Evolutionary conservation across 2,329 filamentous ascomycete species (phyloP).

Genomic region (Calonectria hongkongensis): DNA sequence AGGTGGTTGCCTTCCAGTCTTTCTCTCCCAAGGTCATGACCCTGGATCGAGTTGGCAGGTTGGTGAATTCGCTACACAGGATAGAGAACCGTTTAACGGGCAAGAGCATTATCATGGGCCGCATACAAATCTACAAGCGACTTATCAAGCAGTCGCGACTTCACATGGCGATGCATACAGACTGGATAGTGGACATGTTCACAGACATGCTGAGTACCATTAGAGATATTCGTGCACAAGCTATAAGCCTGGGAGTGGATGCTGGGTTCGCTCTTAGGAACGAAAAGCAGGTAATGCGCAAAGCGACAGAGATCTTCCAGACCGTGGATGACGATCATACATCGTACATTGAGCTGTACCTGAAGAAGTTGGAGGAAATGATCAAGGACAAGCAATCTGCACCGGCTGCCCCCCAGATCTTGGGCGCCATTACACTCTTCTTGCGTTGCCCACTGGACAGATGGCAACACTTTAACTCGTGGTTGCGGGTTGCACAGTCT

Average conservation of each 20-base stretch:
- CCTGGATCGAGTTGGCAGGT: conserved; percentile 78
- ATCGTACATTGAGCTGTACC: conserved; percentile 82
- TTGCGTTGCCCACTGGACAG: conserved; percentile 78
- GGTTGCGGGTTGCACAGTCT: conserved; percentile 86
- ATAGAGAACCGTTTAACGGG: conserved; percentile 85
- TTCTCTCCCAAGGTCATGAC: conserved; percentile 87
- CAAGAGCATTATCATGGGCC: conserved; percentile 86
- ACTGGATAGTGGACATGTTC: conserved; percentile 90
- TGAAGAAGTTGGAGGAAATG: conserved; percentile 80
- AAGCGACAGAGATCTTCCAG: conserved; percentile 79
- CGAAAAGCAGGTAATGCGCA: conserved; percentile 80
- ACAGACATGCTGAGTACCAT: conserved; percentile 86
- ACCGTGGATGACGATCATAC: conserved; percentile 67
- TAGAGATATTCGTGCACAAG: conserved; percentile 84
- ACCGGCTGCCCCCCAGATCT: conserved; percentile 87
- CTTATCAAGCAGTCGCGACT: conserved; percentile 82
- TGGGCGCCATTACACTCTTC: conserved; percentile 88
- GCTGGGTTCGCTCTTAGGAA: conserved; percentile 81
- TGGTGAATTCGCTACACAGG: conserved; percentile 82
- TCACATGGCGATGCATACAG: conserved; percentile 81
- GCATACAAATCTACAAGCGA: conserved; percentile 86
- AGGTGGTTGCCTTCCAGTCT: conserved; percentile 86
- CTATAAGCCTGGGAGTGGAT: conserved; percentile 83
- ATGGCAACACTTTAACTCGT: conserved; percentile 85
- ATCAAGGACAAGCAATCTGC: conserved; percentile 72